phyloP scores from a whole-genome alignment of 176 grass and related monocot genomes.

The Carex pumila region DNA sequence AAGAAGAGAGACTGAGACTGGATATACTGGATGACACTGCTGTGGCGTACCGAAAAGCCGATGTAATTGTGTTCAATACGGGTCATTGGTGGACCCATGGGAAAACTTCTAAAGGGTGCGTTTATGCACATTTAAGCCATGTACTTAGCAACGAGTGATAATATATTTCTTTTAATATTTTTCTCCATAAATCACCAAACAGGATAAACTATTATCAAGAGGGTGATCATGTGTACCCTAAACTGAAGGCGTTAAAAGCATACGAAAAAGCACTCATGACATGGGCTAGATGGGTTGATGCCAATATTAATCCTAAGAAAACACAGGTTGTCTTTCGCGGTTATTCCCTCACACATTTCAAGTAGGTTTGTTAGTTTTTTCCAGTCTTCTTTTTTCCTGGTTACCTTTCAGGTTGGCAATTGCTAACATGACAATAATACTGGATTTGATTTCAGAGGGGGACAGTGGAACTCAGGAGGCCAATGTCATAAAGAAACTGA shows the following conservation, averaged over 20 bases:
- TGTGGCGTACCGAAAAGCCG: slow-evolving; percentile 48
- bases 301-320: slow-evolving; percentile 55
- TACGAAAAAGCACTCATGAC: slow-evolving; percentile 67
- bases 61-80: slow-evolving; percentile 86
- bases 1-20: slow-evolving; percentile 54
- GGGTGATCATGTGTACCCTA: slow-evolving; percentile 53
- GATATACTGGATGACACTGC: slow-evolving; percentile 62
- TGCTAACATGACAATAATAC: neutral
- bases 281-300: slow-evolving; percentile 81
- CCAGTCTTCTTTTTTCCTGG: neutral
- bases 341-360: slow-evolving; percentile 55
- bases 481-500: slow-evolving; percentile 68
- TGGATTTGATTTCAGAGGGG: slow-evolving; percentile 48
- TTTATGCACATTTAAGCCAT: slow-evolving; percentile 2
- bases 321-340: slow-evolving; percentile 88
- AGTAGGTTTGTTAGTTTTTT: neutral
- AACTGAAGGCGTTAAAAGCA: slow-evolving; percentile 61
- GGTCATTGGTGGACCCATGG: slow-evolving; percentile 93
- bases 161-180: neutral
- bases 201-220: slow-evolving; percentile 91
- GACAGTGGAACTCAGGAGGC: slow-evolving; percentile 84
- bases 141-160: neutral
- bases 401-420: neutral
- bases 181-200: neutral
- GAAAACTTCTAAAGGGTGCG: slow-evolving; percentile 74